phyloP scores from a whole-genome alignment of 2,329 filamentous ascomycete species.

The Venturia aucupariae region DNA sequence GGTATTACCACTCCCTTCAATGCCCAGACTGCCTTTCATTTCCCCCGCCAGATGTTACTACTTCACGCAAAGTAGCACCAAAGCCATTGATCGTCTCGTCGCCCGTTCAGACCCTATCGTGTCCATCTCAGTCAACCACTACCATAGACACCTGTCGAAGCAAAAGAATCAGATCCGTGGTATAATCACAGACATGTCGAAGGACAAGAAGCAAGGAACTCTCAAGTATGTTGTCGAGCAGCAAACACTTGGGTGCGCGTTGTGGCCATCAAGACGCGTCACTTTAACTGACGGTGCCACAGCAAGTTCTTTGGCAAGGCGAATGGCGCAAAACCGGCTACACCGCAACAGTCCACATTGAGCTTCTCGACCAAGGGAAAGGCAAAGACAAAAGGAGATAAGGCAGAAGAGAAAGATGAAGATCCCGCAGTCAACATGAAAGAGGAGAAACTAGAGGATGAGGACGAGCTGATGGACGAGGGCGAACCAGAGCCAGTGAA shows the following conservation, averaged over 20 bases:
- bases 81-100: not conserved
- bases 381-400: conserved; percentile 12
- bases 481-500: not conserved
- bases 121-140: not conserved
- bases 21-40: not conserved
- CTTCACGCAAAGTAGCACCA: not conserved
- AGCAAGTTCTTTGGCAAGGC: conserved; percentile 80
- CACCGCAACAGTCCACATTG: conserved; percentile 68
- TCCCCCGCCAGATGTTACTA: not conserved
- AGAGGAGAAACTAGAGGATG: not conserved
- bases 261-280: conserved; percentile 15
- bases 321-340: conserved; percentile 49
- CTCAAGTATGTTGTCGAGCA: conserved; percentile 79
- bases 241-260: conserved; percentile 61
- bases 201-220: conserved; percentile 61
- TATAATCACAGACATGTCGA: not conserved
- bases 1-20: not conserved
- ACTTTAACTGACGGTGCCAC: conserved; percentile 14
- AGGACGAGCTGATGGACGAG: not conserved
- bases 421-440: not conserved
- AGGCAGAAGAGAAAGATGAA: not conserved
- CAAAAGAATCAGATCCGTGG: not conserved
- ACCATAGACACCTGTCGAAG: not conserved
- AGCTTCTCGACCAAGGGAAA: conserved; percentile 52
- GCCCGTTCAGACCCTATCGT: not conserved